Percentiles rank a stretch among this genome's conserved stretches.
Conservation (phyloP, 371 early-diverging fungal genomes). For the Apophysomyces variabilis region DNA sequence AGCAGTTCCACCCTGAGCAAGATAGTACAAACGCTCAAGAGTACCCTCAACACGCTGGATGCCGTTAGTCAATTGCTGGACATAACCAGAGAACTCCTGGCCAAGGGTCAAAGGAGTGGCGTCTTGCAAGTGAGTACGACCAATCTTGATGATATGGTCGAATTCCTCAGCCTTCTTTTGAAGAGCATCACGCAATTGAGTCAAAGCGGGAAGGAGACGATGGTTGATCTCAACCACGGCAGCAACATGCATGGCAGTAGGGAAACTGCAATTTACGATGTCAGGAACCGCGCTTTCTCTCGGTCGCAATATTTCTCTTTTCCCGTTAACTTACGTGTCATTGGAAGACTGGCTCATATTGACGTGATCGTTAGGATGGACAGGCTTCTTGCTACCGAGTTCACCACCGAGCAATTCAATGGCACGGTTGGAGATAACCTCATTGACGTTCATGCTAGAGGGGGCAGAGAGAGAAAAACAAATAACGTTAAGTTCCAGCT, state of each 20-base stretch:
- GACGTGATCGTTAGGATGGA: conserved; percentile 93
- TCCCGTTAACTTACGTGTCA: conserved; percentile 62
- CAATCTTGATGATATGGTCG: conserved; percentile 84
- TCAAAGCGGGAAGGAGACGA: conserved; percentile 73
- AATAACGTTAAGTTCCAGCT: background rate
- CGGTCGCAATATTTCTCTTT: background rate
- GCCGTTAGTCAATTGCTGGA: conserved; percentile 76
- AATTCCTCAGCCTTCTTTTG: conserved; percentile 68
- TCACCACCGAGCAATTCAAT: conserved; percentile 86
- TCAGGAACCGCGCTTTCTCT: background rate
- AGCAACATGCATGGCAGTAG: conserved; percentile 91
- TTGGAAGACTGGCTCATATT: conserved; percentile 92
- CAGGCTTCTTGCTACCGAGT: conserved; percentile 80
- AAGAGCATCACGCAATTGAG: conserved; percentile 69
- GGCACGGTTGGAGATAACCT: conserved; percentile 89
- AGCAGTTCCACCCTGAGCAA: conserved; percentile 91
- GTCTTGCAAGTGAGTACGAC: conserved; percentile 88
- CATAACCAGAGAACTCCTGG: conserved; percentile 91
- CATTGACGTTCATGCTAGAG: conserved; percentile 80
- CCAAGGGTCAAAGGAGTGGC: conserved; percentile 88
- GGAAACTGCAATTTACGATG: conserved; percentile 56
- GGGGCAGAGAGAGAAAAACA: background rate
- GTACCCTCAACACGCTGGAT: conserved; percentile 75
- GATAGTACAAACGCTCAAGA: conserved; percentile 74
- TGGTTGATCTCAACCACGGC: conserved; percentile 77